Conservation (phyloP, 2,329 filamentous ascomycete species). For the Malbranchea zuffiana region DNA sequence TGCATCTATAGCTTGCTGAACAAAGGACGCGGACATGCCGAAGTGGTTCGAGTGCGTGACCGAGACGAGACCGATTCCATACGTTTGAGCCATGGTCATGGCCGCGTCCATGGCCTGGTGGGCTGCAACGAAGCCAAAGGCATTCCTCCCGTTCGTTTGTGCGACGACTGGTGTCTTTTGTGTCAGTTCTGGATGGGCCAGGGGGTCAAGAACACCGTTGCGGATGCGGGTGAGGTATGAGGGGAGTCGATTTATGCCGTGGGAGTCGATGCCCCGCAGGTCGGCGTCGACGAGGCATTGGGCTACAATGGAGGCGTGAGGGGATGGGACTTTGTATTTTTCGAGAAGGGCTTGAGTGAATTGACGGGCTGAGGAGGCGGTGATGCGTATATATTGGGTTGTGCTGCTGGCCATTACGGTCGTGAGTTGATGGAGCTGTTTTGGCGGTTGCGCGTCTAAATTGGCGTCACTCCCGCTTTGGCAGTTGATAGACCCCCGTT, state of each 20-base stretch:
- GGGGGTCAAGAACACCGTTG: slow-evolving; percentile 54
- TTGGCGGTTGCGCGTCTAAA: too few relatives aligned
- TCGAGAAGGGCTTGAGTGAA: slow-evolving; percentile 47
- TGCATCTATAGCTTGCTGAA: slow-evolving; percentile 64
- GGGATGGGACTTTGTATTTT: slow-evolving; percentile 49
- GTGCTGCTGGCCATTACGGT: not conserved
- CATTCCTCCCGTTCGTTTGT: slow-evolving; percentile 56
- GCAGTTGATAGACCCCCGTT: too few relatives aligned
- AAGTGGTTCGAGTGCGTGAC: slow-evolving; percentile 72
- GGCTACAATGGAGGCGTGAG: slow-evolving; percentile 54
- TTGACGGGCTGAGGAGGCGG: slow-evolving; percentile 21
- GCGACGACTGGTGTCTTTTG: slow-evolving; percentile 61
- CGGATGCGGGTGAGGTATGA: slow-evolving; percentile 66
- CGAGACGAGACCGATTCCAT: slow-evolving; percentile 64
- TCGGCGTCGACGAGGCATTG: slow-evolving; percentile 61
- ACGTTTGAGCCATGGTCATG: slow-evolving; percentile 52
- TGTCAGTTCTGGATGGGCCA: slow-evolving; percentile 46
- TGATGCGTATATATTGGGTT: slow-evolving; percentile 13
- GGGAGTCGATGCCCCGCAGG: slow-evolving; percentile 67
- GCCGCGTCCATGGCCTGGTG: slow-evolving; percentile 55
- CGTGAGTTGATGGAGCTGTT: too few relatives aligned
- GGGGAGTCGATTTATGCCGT: slow-evolving; percentile 66
- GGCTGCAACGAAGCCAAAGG: slow-evolving; percentile 65
- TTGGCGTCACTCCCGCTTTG: too few relatives aligned
- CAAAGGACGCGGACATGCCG: slow-evolving; percentile 72